Evolutionary conservation across 2,329 filamentous ascomycete species (phyloP).

Genomic region (Cladophialophora immunda): DNA sequence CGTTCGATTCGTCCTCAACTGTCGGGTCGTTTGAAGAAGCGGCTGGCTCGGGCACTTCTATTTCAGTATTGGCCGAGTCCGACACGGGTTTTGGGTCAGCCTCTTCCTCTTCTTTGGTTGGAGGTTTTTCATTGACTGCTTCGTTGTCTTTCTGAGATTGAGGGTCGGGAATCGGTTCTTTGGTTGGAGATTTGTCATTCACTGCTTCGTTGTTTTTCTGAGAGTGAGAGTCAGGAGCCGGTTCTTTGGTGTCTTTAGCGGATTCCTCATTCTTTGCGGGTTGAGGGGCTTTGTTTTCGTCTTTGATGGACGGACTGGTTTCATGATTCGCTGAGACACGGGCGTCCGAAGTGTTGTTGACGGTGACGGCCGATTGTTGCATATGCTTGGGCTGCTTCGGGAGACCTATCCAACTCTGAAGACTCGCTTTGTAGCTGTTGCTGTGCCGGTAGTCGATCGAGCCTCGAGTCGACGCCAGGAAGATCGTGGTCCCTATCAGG

Average conservation of each 20-base stretch:
- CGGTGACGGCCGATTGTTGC: not conserved
- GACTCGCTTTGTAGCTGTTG: not conserved
- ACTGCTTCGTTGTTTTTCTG: no score
- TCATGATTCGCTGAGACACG: not conserved
- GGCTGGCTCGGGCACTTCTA: not conserved
- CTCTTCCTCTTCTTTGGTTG: no score
- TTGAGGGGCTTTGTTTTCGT: not conserved
- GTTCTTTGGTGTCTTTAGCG: not conserved
- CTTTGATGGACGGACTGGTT: not conserved
- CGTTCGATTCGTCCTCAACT: slow-evolving; percentile 19
- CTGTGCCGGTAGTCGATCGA: not conserved
- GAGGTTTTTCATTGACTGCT: no score
- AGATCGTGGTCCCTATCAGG: not conserved
- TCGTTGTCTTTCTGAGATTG: no score
- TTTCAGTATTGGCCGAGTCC: slow-evolving; percentile 16
- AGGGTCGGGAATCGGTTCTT: no score
- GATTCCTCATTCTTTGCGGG: not conserved
- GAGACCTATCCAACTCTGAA: not conserved
- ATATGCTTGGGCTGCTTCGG: not conserved
- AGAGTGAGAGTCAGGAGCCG: not conserved
- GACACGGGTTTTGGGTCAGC: not conserved
- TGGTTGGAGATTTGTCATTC: no score
- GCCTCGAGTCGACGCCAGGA: not conserved
- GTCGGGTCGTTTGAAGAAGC: slow-evolving; percentile 4
- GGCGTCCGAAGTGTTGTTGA: not conserved